These are phyloP conservation scores for Cytospora piceae DNA, from an alignment of 2,329 filamentous ascomycete species.

Conservation along the genomic window DNA sequence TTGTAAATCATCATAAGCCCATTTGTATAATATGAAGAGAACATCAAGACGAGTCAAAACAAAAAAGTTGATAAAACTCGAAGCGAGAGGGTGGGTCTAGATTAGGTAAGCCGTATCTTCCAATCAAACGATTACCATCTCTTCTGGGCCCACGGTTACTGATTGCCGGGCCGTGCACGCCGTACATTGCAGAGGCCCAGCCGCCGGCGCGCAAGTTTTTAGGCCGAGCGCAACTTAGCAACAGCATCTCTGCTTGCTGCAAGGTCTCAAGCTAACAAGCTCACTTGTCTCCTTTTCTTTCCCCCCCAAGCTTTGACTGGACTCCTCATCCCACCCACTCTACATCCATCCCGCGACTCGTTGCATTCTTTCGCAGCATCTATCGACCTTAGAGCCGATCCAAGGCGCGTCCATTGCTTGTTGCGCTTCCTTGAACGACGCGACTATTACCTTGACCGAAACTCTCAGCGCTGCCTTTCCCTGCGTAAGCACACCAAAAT, in stretches of 20 bases:
- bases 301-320: neutral
- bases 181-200: neutral
- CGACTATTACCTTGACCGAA: slow-evolving; percentile 6
- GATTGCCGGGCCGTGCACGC: neutral
- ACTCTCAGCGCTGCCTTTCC: slow-evolving; percentile 13
- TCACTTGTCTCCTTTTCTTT: slow-evolving; percentile 1
- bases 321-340: neutral
- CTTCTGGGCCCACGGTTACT: neutral
- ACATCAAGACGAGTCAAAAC: slow-evolving; percentile 33
- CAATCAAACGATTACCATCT: neutral
- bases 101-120: neutral
- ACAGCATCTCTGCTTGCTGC: slow-evolving; percentile 16
- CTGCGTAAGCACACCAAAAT: slow-evolving; percentile 46
- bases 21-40: slow-evolving; percentile 39
- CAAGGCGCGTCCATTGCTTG: slow-evolving; percentile 17
- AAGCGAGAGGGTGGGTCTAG: neutral
- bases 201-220: slow-evolving; percentile 9
- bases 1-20: slow-evolving; percentile 65
- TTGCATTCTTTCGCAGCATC: slow-evolving; percentile 8
- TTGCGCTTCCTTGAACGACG: neutral
- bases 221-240: neutral
- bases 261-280: slow-evolving; percentile 16
- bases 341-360: slow-evolving; percentile 5
- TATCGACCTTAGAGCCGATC: slow-evolving; percentile 2
- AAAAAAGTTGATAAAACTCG: slow-evolving; percentile 10